Evolutionary conservation across 768 basidiomycete genomes (phyloP).

Genomic region (Lactifluus piperatus): DNA sequence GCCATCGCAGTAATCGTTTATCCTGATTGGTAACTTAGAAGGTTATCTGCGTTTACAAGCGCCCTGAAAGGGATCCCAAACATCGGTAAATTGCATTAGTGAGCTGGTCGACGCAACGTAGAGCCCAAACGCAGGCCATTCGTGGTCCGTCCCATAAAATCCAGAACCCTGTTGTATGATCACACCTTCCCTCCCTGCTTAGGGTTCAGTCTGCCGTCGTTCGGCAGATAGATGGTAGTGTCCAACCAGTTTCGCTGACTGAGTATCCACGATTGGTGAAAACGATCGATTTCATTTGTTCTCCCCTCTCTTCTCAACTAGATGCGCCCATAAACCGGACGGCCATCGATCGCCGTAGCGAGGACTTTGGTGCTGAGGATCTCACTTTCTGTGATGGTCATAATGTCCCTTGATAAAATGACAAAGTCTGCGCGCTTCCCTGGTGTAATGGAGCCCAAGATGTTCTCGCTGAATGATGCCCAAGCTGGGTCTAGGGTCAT

Average conservation of each 20-base stretch:
- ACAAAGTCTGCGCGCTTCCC: constrained; percentile 84
- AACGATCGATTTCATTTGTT: background rate
- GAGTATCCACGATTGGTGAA: background rate
- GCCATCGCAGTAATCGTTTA: background rate
- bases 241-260: constrained; percentile 1
- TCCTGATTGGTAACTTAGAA: background rate
- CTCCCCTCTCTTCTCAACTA: constrained; percentile 17
- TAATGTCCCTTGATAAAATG: constrained; percentile 76
- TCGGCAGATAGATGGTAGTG: background rate
- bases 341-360: constrained; percentile 75
- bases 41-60: constrained; percentile 2
- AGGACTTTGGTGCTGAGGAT: constrained; percentile 63
- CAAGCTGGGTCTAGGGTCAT: constrained; percentile 87
- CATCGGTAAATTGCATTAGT: background rate
- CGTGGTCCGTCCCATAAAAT: background rate
- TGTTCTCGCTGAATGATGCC: constrained; percentile 71
- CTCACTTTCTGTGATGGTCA: constrained; percentile 47
- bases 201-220: background rate
- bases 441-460: constrained; percentile 63
- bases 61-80: background rate
- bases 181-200: background rate
- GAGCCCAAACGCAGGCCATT: background rate
- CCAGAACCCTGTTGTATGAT: background rate
- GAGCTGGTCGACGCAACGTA: background rate
- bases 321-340: constrained; percentile 36